A percentile compares a stretch with the other conserved stretches of the same genome.
These are phyloP conservation scores for Yamadazyma sp. DNA, from an alignment of 805 yeast species.

Conservation along the genomic window DNA sequence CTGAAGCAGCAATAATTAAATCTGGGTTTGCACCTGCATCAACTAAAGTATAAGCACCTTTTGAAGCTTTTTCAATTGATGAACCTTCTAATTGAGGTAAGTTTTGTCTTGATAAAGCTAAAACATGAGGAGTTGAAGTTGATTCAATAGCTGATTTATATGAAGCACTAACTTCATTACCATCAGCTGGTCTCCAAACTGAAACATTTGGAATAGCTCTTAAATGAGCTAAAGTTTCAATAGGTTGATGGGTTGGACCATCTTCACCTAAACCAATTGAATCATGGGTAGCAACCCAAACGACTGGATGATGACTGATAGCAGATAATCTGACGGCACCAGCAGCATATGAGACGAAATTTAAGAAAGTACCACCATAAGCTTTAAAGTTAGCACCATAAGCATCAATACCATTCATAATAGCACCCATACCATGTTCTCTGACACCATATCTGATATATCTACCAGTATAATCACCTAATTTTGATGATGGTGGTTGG, in stretches of 20 bases:
- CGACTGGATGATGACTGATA: slow-evolving; percentile 75
- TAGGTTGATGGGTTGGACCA: slow-evolving; percentile 93
- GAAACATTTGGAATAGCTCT: slow-evolving; percentile 79
- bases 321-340: slow-evolving; percentile 88
- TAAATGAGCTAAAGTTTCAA: slow-evolving; percentile 82
- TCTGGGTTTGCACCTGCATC: slow-evolving; percentile 52
- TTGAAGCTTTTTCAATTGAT: slow-evolving; percentile 81
- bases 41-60: slow-evolving; percentile 88
- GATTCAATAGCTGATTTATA: slow-evolving; percentile 63
- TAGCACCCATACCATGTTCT: slow-evolving; percentile 99
- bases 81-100: slow-evolving; percentile 93
- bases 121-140: slow-evolving; percentile 63
- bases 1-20: slow-evolving; percentile 80
- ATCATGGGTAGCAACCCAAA: slow-evolving; percentile 89
- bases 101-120: slow-evolving; percentile 83
- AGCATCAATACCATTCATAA: slow-evolving; percentile 95
- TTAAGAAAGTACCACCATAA: slow-evolving; percentile 97
- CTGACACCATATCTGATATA: slow-evolving; percentile 97
- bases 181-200: slow-evolving; percentile 94
- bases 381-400: slow-evolving; percentile 82
- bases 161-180: slow-evolving; percentile 85
- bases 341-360: slow-evolving; percentile 80
- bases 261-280: slow-evolving; percentile 91
- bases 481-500: slow-evolving; percentile 79
- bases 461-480: slow-evolving; percentile 89